These are phyloP conservation scores for Quercus berberidifolia DNA, from an alignment of 306 rosid genomes.

Conservation along the genomic window DNA sequence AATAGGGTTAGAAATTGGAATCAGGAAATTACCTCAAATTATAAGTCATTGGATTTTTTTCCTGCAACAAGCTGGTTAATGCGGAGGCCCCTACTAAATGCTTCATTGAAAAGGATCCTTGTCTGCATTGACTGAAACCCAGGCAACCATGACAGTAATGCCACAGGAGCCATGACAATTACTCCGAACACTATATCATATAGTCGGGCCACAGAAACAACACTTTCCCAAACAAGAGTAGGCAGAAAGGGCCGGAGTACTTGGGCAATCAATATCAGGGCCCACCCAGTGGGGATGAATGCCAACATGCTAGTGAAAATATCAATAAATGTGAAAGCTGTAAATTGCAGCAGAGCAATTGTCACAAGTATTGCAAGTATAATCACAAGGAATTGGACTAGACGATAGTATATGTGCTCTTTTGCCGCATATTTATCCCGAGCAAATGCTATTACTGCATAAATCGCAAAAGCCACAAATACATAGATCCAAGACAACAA, in stretches of 20 bases:
- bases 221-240: constrained; percentile 50
- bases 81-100: constrained; percentile 79
- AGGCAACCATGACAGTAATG: constrained; percentile 80
- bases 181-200: constrained; percentile 78
- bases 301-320: constrained; percentile 76
- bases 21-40: constrained; percentile 33
- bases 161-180: constrained; percentile 72
- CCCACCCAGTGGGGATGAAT: constrained; percentile 93
- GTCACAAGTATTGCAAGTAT: constrained; percentile 46
- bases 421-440: constrained; percentile 51
- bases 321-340: constrained; percentile 51
- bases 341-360: constrained; percentile 60
- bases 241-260: constrained; percentile 60
- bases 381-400: constrained; percentile 64
- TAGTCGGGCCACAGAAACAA: constrained; percentile 64
- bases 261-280: constrained; percentile 73
- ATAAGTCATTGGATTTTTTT: constrained; percentile 41
- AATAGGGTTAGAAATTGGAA: no score
- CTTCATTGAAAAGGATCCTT: constrained; percentile 79
- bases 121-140: constrained; percentile 94
- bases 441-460: constrained; percentile 57
- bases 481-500: constrained; percentile 77
- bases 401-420: constrained; percentile 72
- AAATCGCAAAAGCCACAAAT: constrained; percentile 51
- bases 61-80: constrained; percentile 75